Evolutionary conservation across 768 basidiomycete genomes (phyloP).

Genomic region (Lepiota venenata): DNA sequence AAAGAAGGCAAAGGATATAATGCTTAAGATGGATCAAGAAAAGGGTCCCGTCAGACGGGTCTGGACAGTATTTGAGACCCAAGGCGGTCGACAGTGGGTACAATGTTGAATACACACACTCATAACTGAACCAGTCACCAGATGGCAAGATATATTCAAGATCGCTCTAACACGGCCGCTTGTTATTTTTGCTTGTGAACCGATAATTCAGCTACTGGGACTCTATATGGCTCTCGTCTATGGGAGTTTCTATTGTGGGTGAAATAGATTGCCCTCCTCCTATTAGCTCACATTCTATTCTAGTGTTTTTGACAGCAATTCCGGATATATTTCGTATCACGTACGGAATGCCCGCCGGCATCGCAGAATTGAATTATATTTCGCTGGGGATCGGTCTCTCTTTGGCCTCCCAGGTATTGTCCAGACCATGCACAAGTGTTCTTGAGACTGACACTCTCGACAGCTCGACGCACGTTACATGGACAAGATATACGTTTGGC

Average conservation of each 20-base stretch:
- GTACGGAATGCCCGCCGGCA: conserved; percentile 55
- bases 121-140: conserved; percentile 16
- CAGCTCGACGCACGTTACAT: conserved; percentile 47
- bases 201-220: conserved; percentile 66
- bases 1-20: conserved; percentile 46
- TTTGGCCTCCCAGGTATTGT: conserved; percentile 36
- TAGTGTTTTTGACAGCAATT: conserved; percentile 68
- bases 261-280: no score
- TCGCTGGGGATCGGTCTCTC: conserved; percentile 64
- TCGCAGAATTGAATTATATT: conserved; percentile 67
- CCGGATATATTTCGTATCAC: conserved; percentile 51
- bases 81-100: conserved; percentile 41
- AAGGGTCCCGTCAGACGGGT: conserved; percentile 36
- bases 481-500: conserved; percentile 50
- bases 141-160: conserved; percentile 52
- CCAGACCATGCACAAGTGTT: background rate
- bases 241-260: conserved; percentile 54
- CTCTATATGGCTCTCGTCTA: conserved; percentile 66
- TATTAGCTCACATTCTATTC: background rate
- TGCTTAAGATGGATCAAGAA: conserved; percentile 43
- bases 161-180: conserved; percentile 65
- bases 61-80: conserved; percentile 44
- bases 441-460: background rate
- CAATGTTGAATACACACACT: no score
- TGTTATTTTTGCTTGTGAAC: conserved; percentile 52